phyloP scores from a whole-genome alignment of 768 basidiomycete species.

The Paxillus ammoniavirescens region DNA sequence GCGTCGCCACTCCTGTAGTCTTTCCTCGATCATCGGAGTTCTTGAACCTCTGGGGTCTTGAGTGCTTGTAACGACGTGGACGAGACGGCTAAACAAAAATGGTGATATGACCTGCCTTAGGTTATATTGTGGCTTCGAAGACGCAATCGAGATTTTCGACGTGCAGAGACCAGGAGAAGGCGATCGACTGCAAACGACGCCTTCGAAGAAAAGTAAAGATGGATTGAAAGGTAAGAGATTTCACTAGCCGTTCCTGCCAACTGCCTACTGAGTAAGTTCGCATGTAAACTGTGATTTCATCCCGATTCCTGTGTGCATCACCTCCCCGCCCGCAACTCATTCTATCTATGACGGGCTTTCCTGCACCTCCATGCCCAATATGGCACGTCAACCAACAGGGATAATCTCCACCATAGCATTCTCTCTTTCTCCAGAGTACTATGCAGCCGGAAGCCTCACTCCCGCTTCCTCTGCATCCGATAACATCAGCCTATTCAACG shows the following conservation, averaged over 20 bases:
- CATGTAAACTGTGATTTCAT: background rate
- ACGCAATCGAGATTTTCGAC: constrained; percentile 85
- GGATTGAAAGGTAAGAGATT: constrained; percentile 76
- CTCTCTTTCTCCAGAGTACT: constrained; percentile 61
- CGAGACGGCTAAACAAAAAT: background rate
- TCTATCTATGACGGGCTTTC: too few relatives aligned
- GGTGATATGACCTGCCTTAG: constrained; percentile 23
- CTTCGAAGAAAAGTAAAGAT: constrained; percentile 74
- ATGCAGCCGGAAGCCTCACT: constrained; percentile 77
- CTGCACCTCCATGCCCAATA: background rate
- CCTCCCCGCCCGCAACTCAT: too few relatives aligned
- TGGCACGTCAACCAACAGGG: constrained; percentile 43
- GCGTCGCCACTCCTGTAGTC: background rate
- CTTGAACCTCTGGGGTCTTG: background rate
- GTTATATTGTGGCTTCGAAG: constrained; percentile 84
- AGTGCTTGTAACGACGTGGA: background rate
- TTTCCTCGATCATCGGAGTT: background rate
- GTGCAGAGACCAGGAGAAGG: constrained; percentile 72
- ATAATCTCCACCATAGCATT: constrained; percentile 87
- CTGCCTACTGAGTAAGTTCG: background rate
- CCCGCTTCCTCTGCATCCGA: constrained; percentile 41
- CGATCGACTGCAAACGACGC: constrained; percentile 64
- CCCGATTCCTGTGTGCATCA: too few relatives aligned
- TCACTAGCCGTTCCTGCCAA: background rate
- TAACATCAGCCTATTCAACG: constrained; percentile 68